phyloP scores from a whole-genome alignment of 192 early-diverging fungal genomes.

The Coemansia nantahalensis region DNA sequence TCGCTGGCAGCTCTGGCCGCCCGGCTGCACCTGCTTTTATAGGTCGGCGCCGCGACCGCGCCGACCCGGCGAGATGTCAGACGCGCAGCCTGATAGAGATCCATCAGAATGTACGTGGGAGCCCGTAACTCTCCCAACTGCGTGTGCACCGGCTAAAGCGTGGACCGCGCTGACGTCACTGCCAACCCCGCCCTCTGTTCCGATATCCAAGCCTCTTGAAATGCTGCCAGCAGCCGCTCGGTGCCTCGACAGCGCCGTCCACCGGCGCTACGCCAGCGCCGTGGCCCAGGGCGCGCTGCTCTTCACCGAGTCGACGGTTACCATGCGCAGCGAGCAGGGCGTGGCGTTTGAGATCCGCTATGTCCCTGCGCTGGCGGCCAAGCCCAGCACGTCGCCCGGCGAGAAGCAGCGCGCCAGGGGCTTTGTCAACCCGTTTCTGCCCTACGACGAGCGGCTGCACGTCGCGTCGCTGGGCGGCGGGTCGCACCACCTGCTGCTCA shows the following conservation, averaged over 20 bases:
- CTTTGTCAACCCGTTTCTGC: constrained; percentile 50
- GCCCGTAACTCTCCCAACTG: no score
- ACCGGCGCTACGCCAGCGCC: constrained; percentile 32
- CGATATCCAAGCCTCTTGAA: no score
- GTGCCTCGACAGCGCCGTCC: constrained; percentile 23
- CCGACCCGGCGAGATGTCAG: no score
- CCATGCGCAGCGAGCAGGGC: constrained; percentile 20
- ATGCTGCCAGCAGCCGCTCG: constrained; percentile 9
- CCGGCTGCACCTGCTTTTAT: not conserved
- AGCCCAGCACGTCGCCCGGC: constrained; percentile 40
- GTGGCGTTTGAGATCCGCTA: constrained; percentile 41
- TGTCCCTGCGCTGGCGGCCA: constrained; percentile 46
- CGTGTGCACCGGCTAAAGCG: no score
- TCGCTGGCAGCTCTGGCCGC: no score
- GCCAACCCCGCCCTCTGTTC: no score
- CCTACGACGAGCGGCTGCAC: constrained; percentile 35
- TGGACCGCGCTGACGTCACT: no score
- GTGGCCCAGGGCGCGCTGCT: constrained; percentile 39
- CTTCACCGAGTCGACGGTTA: constrained; percentile 40
- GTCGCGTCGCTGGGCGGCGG: constrained; percentile 22
- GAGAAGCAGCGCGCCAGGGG: constrained; percentile 19
- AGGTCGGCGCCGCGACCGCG: no score
- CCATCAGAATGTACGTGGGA: no score
- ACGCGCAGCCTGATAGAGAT: no score
- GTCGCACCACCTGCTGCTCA: constrained; percentile 58